Base-by-base conservation (phyloP, 257 asterid genomes). In the Salvia rosmarinus region DNA sequence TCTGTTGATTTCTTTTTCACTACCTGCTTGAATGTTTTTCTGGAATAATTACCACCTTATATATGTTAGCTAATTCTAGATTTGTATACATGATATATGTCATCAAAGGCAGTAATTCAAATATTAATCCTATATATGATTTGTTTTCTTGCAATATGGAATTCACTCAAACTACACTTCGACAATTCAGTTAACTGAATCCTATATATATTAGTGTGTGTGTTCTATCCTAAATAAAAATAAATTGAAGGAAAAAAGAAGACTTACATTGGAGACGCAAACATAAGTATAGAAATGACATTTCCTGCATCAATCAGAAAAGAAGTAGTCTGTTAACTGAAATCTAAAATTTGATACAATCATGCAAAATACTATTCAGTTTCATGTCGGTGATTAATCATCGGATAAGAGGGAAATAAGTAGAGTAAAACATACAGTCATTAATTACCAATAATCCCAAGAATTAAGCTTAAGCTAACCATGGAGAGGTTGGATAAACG, bases 251-350 rank as follows among this genome's bases (percentile, higher is more conserved):
- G 11, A 17, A 34, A 13, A 60, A 40, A 2, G 9, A 6, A 17
- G 4, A 75, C 89, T 80, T 80, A 85, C 89, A 85, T 80, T n/a
- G 89, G 87, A 73, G 89, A 82, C 0, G 82, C 83, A 57, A 82
- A 85, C 83, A 82, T 82, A 19, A 85, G 82, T 28, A 85, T 70
- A 3, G 89, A 80, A 75, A 85, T 78, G 47, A 78, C 83, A 59
- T 85, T 85, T 6, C 89, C 89, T 85, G 89, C 77, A 61, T 4
- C 52, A 2, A 12, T 34, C 5, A 34, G 50, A 52, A 17, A 23
- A 68, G 3, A 2, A 71, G 28, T 64, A 20, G 57, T 64, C 12
- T 20, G 2, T 20, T 21, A 43, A 40, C 4, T 10, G 1, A 10
- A 52, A 17, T 44, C 23, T 9, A 30, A 46, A 44, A 3, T 39